Evolutionary conservation across 805 yeast species (phyloP).

Genomic region (Teunomyces kruisii): DNA sequence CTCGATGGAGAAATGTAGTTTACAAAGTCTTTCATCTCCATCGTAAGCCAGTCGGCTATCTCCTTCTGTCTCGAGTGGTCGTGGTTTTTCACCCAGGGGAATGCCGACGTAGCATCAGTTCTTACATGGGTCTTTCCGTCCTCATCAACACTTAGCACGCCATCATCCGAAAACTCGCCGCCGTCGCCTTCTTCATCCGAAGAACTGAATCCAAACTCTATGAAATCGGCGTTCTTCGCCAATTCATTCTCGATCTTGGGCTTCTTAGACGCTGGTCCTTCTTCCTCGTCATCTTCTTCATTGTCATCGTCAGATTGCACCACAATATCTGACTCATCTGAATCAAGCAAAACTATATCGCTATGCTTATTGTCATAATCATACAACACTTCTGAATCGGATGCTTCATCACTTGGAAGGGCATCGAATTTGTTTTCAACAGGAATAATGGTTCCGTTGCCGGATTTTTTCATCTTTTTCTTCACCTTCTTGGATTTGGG

Average conservation of each 20-base stretch:
- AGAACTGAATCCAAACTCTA: conserved; percentile 53
- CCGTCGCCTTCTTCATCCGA: conserved; percentile 36
- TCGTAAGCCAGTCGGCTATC: conserved; percentile 81
- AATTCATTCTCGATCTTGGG: conserved; percentile 32
- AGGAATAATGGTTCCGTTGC: conserved; percentile 9
- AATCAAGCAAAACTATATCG: conserved; percentile 33
- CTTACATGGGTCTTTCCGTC: conserved; percentile 15
- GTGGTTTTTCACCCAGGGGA: conserved; percentile 77
- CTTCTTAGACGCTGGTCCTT: conserved; percentile 9
- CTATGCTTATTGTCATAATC: conserved; percentile 14
- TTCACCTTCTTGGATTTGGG: conserved; percentile 21
- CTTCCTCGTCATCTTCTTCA: conserved; percentile 6
- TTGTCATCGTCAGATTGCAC: conserved; percentile 22
- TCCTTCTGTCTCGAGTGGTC: conserved; percentile 77
- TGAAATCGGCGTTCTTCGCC: conserved; percentile 50
- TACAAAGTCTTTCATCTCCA: conserved; percentile 82
- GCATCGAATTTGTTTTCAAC: conserved; percentile 22
- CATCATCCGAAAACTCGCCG: conserved; percentile 30
- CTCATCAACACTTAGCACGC: conserved; percentile 21
- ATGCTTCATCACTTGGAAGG: conserved; percentile 20
- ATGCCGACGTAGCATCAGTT: conserved; percentile 32
- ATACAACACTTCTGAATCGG: conserved; percentile 26
- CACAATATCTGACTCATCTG: conserved; percentile 21
- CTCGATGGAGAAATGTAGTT: conserved; percentile 82
- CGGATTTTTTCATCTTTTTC: conserved; percentile 17